Conservation (phyloP, 495 filamentous ascomycete species). For the Aspergillus biplanus region DNA sequence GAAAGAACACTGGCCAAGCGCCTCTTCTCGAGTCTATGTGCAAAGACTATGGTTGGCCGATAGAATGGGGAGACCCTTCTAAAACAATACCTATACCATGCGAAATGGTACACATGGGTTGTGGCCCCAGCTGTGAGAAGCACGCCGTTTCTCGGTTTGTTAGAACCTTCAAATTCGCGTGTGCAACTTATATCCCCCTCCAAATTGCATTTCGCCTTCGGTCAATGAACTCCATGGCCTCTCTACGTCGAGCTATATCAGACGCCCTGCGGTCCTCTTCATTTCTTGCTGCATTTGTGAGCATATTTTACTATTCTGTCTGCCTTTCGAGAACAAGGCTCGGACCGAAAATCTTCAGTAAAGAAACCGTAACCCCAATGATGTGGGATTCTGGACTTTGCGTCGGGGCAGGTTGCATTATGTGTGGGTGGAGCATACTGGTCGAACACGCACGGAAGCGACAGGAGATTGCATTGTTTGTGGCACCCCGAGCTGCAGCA, state of each 20-base stretch:
- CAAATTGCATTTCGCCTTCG: slow-evolving; percentile 69
- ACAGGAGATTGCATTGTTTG: slow-evolving; percentile 83
- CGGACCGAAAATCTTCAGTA: slow-evolving; percentile 68
- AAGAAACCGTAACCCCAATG: slow-evolving; percentile 53
- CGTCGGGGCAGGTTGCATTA: slow-evolving; percentile 71
- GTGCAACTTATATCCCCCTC: slow-evolving; percentile 80
- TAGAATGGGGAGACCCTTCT: slow-evolving; percentile 76
- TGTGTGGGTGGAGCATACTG: slow-evolving; percentile 87
- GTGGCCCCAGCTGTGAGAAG: slow-evolving; percentile 74
- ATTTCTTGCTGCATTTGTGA: slow-evolving; percentile 82
- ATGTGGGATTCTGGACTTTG: slow-evolving; percentile 74
- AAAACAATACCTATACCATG: slow-evolving; percentile 79
- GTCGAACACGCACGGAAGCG: slow-evolving; percentile 69
- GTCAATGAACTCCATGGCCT: slow-evolving; percentile 46
- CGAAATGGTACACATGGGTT: slow-evolving; percentile 85
- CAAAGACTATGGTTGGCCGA: slow-evolving; percentile 68
- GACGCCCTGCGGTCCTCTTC: slow-evolving; percentile 74
- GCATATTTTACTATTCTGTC: slow-evolving; percentile 85
- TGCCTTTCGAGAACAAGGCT: slow-evolving; percentile 82
- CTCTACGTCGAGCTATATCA: slow-evolving; percentile 51
- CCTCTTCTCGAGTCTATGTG: slow-evolving; percentile 75
- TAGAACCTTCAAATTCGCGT: slow-evolving; percentile 72
- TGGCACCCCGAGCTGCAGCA: slow-evolving; percentile 80
- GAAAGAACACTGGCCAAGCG: slow-evolving; percentile 75
- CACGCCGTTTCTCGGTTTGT: slow-evolving; percentile 74